These are phyloP conservation scores for Jimgerdemannia lactiflua DNA, from an alignment of 192 early-diverging fungal species.

Conservation along the genomic window DNA sequence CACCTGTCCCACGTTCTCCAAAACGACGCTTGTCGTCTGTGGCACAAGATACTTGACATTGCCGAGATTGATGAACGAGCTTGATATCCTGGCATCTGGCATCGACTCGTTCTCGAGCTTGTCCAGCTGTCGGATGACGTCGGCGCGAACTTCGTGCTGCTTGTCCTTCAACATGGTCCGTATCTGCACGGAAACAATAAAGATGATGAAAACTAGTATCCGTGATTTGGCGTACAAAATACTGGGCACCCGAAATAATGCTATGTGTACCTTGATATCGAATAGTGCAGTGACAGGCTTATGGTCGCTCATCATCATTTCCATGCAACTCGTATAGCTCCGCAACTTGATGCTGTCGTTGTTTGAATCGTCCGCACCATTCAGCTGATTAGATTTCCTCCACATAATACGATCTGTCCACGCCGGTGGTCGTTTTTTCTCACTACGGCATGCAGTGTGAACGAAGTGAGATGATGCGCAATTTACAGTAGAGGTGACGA, in stretches of 20 bases:
- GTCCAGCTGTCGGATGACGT: slow-evolving; percentile 73
- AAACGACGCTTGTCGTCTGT: slow-evolving; percentile 42
- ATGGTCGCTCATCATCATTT: slow-evolving; percentile 79
- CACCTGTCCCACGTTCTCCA: slow-evolving; percentile 71
- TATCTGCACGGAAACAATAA: slow-evolving; percentile 31
- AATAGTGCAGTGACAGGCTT: slow-evolving; percentile 85
- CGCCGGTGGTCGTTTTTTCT: slow-evolving; percentile 80
- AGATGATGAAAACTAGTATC: background rate
- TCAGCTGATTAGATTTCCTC: slow-evolving; percentile 41
- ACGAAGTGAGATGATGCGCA: background rate
- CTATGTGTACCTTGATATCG: slow-evolving; percentile 45
- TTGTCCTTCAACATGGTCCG: slow-evolving; percentile 56
- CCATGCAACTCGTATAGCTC: slow-evolving; percentile 60
- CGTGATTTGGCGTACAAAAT: background rate
- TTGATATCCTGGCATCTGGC: slow-evolving; percentile 59
- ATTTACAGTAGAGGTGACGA: too few species aligned
- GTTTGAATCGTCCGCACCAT: slow-evolving; percentile 29
- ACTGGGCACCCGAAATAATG: too few species aligned
- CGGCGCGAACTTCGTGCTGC: slow-evolving; percentile 51
- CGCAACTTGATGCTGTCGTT: slow-evolving; percentile 42
- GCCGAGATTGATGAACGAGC: slow-evolving; percentile 70
- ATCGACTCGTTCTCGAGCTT: slow-evolving; percentile 79
- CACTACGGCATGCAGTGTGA: slow-evolving; percentile 31
- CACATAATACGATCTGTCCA: slow-evolving; percentile 96
- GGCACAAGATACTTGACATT: slow-evolving; percentile 52